Evolutionary conservation across 345 rosid genomes (phyloP).

Genomic region (Eucalyptus fibrosa): DNA sequence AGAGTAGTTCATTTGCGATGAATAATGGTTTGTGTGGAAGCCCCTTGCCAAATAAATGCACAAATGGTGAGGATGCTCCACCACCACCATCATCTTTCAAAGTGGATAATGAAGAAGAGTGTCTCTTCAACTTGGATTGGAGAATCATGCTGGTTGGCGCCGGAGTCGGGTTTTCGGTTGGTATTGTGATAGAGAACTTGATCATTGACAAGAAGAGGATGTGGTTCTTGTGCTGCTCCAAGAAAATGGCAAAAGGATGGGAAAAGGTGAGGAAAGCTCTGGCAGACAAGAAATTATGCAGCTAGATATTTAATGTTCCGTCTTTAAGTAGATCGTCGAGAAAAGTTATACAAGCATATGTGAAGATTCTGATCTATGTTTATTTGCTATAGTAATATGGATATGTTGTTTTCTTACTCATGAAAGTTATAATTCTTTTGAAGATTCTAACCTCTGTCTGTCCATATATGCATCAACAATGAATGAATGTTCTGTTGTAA

Average conservation of each 20-base stretch:
- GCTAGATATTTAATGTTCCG: not conserved
- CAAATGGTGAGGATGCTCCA: not conserved
- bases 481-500: not conserved
- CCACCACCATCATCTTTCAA: not conserved
- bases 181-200: not conserved
- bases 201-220: not conserved
- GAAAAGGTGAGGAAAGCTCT: not conserved
- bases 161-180: not conserved
- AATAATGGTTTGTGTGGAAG: not conserved
- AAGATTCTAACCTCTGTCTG: not conserved
- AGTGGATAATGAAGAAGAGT: not conserved
- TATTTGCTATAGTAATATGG: not conserved
- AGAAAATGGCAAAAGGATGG: not conserved
- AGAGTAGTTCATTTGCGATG: not conserved
- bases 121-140: not conserved
- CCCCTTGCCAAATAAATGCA: not conserved
- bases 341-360: not conserved
- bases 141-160: not conserved
- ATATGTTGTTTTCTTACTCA: not conserved
- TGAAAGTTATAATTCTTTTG: not conserved
- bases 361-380: not conserved
- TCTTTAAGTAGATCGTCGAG: not conserved
- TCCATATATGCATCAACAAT: not conserved
- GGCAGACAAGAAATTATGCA: not conserved
- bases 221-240: not conserved